Percentiles rank a stretch among this genome's conserved stretches.
phyloP scores from a whole-genome alignment of 495 filamentous ascomycete genomes.

The Chaetomium tenue region DNA sequence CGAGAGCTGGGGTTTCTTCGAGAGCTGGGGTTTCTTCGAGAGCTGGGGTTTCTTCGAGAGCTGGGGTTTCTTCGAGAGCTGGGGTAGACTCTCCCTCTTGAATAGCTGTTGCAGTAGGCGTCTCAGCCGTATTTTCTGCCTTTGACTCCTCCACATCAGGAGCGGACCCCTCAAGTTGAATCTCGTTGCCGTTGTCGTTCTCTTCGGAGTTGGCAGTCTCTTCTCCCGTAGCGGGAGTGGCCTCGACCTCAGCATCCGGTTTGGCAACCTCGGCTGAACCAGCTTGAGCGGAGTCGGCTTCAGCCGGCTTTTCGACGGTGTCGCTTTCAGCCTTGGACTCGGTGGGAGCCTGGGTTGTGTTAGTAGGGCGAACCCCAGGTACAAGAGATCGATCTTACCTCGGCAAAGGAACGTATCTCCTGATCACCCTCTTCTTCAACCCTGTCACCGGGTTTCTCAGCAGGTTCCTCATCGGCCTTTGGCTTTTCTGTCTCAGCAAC shows the following conservation, averaged over 20 bases:
- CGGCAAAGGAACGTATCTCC: conserved; percentile 3
- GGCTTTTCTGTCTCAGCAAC: neutral
- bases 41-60: neutral
- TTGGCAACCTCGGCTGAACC: conserved; percentile 9
- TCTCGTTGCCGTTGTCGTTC: neutral
- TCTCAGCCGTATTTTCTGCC: conserved; percentile 3
- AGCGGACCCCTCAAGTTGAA: neutral
- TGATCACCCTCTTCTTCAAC: conserved; percentile 6
- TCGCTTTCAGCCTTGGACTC: conserved; percentile 2
- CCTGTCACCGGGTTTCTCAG: neutral
- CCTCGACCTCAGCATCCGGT: conserved; percentile 9
- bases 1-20: neutral
- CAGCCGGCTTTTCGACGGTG: neutral
- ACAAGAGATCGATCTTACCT: neutral
- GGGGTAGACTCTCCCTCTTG: conserved; percentile 24
- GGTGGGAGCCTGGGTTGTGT: neutral
- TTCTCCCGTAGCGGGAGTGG: neutral
- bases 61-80: conserved; percentile 11
- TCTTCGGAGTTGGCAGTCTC: conserved; percentile 5
- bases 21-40: no score
- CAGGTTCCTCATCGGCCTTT: conserved; percentile 6
- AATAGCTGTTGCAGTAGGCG: conserved; percentile 6
- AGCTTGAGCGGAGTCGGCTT: neutral
- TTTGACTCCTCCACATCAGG: conserved; percentile 5
- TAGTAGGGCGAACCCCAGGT: neutral